Base-by-base conservation (phyloP, 495 filamentous ascomycete species). In the Patellaria atrata region DNA sequence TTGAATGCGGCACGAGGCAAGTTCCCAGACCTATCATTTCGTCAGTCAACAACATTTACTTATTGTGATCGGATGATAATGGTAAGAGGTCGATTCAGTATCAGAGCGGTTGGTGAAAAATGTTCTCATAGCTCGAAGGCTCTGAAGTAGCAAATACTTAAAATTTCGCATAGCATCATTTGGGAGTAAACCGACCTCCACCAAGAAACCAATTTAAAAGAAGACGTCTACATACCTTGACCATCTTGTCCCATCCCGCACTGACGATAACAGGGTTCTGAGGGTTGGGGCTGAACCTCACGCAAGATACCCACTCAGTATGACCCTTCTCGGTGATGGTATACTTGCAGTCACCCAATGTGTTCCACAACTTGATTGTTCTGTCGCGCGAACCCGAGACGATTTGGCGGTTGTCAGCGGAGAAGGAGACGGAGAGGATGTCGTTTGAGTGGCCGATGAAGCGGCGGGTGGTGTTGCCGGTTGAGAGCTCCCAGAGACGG, bases 131-230 rank as follows among this genome's bases (percentile, higher is more conserved):
- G 83, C 83, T 73, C 44, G 58, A 58, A 68, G 72, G 79, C 85
- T 99, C 89, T 94, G 91, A 99, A 99, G 89, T 99, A 99, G 89
- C 89, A 96, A 99, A 96, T 99, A 99, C 85, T 84, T 87, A 60
- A 60, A 59, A 57, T 53, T 68, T 75, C 76, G 75, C 72, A 71
- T 72, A 82, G 66, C 89, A 97, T 97, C 89, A 80, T 93, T 53
- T 69, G 67, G 64, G 54, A 45, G 15, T 18, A 13, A 22, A 20
- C 15, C 15, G 9, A 36, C 12, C 9, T 22, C 27, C 15, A 17
- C 8, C 8, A 40, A 33, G n/a, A n/a, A n/a, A n/a, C n/a, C 23
- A 42, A 31, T 15, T 35, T 43, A 38, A 43, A 44, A 28, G 40
- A 35, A 43, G 30, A 32, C 26, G 20, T 13, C 0, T 28, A 60